Evolutionary conservation across 2,329 filamentous ascomycete genomes (phyloP).

Genomic region (Fusarium sp.): DNA sequence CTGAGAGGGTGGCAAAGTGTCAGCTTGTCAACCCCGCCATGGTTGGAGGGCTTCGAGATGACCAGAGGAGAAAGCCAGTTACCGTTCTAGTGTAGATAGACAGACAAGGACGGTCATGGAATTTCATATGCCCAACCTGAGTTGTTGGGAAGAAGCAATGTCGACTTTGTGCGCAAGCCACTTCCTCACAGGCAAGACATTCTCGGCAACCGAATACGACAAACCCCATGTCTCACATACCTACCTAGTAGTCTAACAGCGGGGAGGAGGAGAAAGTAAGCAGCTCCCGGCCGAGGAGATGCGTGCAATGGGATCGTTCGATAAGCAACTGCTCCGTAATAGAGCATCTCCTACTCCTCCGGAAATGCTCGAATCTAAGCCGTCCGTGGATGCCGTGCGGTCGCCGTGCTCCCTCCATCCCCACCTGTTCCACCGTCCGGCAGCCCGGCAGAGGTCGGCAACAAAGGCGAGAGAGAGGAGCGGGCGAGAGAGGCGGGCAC

Average conservation of each 20-base stretch:
- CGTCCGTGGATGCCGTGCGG: background rate
- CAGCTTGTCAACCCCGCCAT: conserved; percentile 22
- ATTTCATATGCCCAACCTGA: background rate
- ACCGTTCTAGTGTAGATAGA: conserved; percentile 1
- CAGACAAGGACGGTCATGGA: background rate
- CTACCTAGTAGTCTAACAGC: background rate
- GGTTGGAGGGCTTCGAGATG: conserved; percentile 13
- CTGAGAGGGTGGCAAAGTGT: conserved; percentile 1
- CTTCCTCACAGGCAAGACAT: background rate
- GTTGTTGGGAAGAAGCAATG: background rate
- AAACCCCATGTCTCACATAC: background rate
- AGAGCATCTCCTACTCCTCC: conserved; percentile 5
- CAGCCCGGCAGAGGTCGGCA: conserved; percentile 22
- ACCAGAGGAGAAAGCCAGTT: conserved; percentile 7
- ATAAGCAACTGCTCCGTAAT: conserved; percentile 7
- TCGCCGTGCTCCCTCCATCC: background rate
- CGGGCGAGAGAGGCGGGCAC: background rate
- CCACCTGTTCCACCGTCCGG: conserved; percentile 26
- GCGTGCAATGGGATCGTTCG: background rate
- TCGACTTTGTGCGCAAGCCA: background rate
- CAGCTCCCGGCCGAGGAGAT: conserved; percentile 23
- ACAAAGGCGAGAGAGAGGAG: conserved; percentile 9
- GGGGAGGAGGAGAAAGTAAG: background rate
- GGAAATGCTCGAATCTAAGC: conserved; percentile 8
- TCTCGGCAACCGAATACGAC: background rate